Evolutionary conservation across 805 yeast species (phyloP), one percentile per base, ranked within the genome.

Genomic region (Cyberlindnera euphorbiae): DNA sequence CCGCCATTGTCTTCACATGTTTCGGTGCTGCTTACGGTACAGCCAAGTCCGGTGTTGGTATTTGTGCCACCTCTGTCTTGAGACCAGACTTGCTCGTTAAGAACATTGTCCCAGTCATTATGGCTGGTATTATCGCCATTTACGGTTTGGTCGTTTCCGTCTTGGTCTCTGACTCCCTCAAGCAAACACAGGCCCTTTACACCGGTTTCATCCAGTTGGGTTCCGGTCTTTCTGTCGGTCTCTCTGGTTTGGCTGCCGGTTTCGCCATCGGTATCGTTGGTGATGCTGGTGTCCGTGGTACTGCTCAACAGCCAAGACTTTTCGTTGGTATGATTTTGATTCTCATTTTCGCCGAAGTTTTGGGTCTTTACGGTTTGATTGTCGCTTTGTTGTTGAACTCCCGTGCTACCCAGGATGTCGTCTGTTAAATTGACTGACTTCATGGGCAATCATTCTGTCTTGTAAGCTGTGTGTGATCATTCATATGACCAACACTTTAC

Each of bases 121-220:
- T 90, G 97, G 97, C 97, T 49, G 98, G 98, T 90, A 90, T 90
- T 61, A 88, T 90, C 70, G 96, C 97, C 69, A 89, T 90, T 70
- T 90, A 90, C 64, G 98, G 98, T 41, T 72, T 90, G 60, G 97
- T 90, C 47, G 97, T 90, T 42, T 84, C 96, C 17, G 98, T 90
- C 47, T 77, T 90, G 62, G 90, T 90, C 47, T 82, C 96, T 38
- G 93, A 85, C 56, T 79, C 90, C 35, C 76, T 90, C 57, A 79
- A 78, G 58, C 97, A 89, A 68, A 73, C 77, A 55, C 96, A 89
- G 69, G 94, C 97, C 39, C 72, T 90, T 50, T 90, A 85, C 73
- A 87, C 96, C 44, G 97, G 97, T 50, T 90, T 90, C 75, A 88
- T 90, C 66, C 98, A 90, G 72, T 74, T 90, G 58, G 97, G 96